These are phyloP conservation scores for Orbilia quercus DNA, from an alignment of 2,329 filamentous ascomycete genomes.

Conservation along the genomic window DNA sequence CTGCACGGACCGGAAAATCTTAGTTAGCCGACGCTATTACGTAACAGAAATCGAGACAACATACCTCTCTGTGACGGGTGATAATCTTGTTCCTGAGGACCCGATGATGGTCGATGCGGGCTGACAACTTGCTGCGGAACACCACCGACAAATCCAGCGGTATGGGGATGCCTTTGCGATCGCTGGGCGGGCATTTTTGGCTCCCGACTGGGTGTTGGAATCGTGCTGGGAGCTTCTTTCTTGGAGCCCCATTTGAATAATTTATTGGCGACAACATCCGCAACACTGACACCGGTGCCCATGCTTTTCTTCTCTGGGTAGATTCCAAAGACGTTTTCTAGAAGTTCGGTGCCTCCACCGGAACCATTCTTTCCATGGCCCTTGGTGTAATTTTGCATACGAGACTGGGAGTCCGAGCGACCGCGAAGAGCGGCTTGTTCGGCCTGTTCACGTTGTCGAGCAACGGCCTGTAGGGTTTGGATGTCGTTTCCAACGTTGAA, in stretches of 20 bases:
- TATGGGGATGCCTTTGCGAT: constrained; percentile 28
- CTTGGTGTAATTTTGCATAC: constrained; percentile 40
- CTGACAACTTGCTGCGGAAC: constrained; percentile 14
- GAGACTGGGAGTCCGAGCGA: constrained; percentile 47
- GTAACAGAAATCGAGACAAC: constrained; percentile 29
- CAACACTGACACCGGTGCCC: constrained; percentile 51
- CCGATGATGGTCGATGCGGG: constrained; percentile 24
- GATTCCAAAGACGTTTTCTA: constrained; percentile 55
- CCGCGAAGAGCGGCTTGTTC: constrained; percentile 33
- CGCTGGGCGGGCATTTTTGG: constrained; percentile 10
- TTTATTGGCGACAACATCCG: constrained; percentile 53
- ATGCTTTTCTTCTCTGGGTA: constrained; percentile 56
- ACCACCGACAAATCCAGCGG: constrained; percentile 43
- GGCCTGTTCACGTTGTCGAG: constrained; percentile 40
- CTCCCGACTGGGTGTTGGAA: constrained; percentile 44
- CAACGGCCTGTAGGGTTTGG: constrained; percentile 24
- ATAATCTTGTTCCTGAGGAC: constrained; percentile 40
- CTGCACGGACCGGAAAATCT: constrained; percentile 18
- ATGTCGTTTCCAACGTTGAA: constrained; percentile 43
- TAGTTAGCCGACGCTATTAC: constrained; percentile 37
- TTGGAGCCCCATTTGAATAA: constrained; percentile 56
- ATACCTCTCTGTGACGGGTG: constrained; percentile 53
- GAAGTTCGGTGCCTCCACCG: constrained; percentile 33
- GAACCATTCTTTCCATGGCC: constrained; percentile 41
- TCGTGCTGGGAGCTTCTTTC: constrained; percentile 50